Conservation (phyloP, 768 basidiomycete species). For the Artomyces pyxidatus region DNA sequence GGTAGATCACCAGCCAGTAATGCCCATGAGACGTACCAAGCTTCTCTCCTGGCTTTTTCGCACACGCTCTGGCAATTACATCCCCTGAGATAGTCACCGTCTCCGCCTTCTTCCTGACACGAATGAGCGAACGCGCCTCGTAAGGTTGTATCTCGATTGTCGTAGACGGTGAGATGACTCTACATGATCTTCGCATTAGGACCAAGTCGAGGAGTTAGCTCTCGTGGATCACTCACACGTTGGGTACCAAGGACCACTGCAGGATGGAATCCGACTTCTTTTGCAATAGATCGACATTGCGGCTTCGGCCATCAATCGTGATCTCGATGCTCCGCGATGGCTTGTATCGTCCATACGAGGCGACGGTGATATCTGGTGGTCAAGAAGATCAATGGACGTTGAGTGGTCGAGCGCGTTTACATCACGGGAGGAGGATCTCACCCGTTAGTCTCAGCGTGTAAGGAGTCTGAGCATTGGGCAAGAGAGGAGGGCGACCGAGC, state of each 20-base stretch:
- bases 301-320: not conserved
- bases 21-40: not conserved
- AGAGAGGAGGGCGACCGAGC: no score
- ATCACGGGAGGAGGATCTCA: no score
- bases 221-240: not conserved
- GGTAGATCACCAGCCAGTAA: not conserved
- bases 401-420: no score
- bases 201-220: not conserved
- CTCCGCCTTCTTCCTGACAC: slow-evolving; percentile 2
- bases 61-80: not conserved
- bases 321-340: not conserved
- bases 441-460: no score
- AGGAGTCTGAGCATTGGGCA: no score
- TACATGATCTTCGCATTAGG: not conserved
- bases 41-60: slow-evolving; percentile 1
- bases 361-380: not conserved
- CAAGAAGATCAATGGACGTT: no score
- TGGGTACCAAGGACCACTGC: not conserved
- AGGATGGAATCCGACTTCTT: not conserved
- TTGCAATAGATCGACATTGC: not conserved
- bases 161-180: slow-evolving; percentile 1
- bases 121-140: not conserved
- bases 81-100: slow-evolving; percentile 1
- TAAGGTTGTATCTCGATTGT: slow-evolving; percentile 3
- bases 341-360: not conserved